Evolutionary conservation across 345 rosid species (phyloP).

Genomic region (Mallotus nudiflorus): DNA sequence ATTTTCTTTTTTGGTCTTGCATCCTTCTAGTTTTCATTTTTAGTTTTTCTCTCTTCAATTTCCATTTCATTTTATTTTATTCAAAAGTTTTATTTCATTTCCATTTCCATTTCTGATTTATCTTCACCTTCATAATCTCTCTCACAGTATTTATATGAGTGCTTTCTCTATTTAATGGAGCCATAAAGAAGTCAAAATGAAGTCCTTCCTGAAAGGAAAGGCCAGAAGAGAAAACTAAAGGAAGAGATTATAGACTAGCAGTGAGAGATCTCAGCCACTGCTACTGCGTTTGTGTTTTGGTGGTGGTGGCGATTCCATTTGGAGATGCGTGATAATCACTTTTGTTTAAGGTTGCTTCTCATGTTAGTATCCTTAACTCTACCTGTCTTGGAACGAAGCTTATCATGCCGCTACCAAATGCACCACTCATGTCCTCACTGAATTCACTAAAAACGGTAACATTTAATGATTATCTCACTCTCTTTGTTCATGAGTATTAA

Average conservation of each 20-base stretch:
- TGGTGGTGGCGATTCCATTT: slow-evolving; percentile 23
- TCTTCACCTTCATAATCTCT: background rate
- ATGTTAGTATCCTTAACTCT: slow-evolving; percentile 66
- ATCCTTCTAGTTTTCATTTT: too few species aligned
- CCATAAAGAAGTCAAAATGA: slow-evolving; percentile 55
- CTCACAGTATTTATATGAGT: slow-evolving; percentile 18
- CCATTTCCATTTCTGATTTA: too few species aligned
- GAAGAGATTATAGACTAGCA: slow-evolving; percentile 55
- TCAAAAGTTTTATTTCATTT: slow-evolving; percentile 28
- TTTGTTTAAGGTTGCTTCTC: slow-evolving; percentile 62
- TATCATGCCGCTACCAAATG: slow-evolving; percentile 96
- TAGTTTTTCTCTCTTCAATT: too few species aligned
- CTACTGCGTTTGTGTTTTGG: slow-evolving; percentile 25
- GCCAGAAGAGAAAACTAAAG: slow-evolving; percentile 91
- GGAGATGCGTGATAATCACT: slow-evolving; percentile 63
- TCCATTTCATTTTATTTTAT: too few species aligned
- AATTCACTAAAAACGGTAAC: slow-evolving; percentile 93
- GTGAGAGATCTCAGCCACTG: slow-evolving; percentile 49
- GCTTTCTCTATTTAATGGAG: slow-evolving; percentile 37
- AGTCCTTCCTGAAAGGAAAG: slow-evolving; percentile 76
- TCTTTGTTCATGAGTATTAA: slow-evolving; percentile 7
- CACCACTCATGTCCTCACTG: slow-evolving; percentile 94
- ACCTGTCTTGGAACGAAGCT: slow-evolving; percentile 78
- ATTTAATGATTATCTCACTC: background rate
- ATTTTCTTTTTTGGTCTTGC: too few species aligned